A percentile compares a stretch with the other conserved stretches of the same genome.
phyloP scores from a whole-genome alignment of 176 grass and related monocot genomes.

The Carex parvula region DNA sequence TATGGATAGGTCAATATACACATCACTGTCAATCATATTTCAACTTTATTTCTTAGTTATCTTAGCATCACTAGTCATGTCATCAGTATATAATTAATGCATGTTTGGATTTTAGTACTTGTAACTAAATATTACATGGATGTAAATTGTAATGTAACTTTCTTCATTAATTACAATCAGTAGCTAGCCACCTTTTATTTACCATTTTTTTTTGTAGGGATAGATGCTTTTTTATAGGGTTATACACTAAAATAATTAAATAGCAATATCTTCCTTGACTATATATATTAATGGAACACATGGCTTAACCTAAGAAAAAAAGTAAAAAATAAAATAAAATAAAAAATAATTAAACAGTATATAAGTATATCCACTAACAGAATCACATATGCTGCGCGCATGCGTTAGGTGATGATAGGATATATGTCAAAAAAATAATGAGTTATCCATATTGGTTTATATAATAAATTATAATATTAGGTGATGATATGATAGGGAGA shows the following conservation, averaged over 20 bases:
- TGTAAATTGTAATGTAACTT: background rate
- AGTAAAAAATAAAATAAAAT: background rate
- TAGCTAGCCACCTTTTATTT: background rate
- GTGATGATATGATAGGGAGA: background rate
- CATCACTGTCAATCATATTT: slow-evolving; percentile 2
- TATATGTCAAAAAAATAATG: background rate
- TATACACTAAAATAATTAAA: background rate
- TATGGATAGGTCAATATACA: background rate
- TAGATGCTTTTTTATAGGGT: too few relatives aligned
- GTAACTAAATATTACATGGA: background rate
- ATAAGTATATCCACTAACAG: background rate
- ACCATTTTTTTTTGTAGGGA: too few relatives aligned
- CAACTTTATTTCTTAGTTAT: background rate
- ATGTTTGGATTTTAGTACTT: background rate
- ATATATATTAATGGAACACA: too few relatives aligned
- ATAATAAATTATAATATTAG: background rate
- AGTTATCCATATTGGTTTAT: background rate
- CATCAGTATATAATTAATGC: background rate
- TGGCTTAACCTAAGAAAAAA: background rate
- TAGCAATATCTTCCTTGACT: background rate
- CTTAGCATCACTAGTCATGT: background rate
- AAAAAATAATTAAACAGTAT: background rate
- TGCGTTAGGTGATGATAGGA: background rate
- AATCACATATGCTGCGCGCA: background rate
- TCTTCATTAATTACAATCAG: background rate